Evolutionary conservation across 2,329 filamentous ascomycete genomes (phyloP), one percentile per base, ranked within the genome.

Genomic region (Rugonectria rugulosa): DNA sequence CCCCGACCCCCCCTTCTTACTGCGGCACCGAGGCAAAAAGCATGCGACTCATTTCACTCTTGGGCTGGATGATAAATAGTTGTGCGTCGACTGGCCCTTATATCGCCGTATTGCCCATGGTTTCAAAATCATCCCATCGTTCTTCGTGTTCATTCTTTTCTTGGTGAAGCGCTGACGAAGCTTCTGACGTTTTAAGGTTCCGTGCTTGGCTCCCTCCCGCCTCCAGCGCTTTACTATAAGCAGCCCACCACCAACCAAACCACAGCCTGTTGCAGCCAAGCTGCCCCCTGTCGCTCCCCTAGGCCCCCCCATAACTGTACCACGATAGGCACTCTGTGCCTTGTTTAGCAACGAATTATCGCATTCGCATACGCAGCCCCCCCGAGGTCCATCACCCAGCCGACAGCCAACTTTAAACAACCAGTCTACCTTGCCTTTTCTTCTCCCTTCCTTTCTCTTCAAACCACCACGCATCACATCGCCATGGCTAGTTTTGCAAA

Each of bases 401-500:
- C 21, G 48, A 51, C 27, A 26, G 36, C 19, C 20, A n/a, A n/a
- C n/a, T n/a, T n/a, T 37, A 24, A 11, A 6, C 38, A 15, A 42
- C 9, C 8, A 17, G 20, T 9, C 23, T 19, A 20, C 17, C 34
- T 38, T 17, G 10, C 17, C n/a, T 9, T 7, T 17, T 5, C 17
- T 20, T 19, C 46, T 49, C 37, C 40, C 32, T 24, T 6, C 29
- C 37, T 34, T 31, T 34, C 24, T 38, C 31, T 20, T 29, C 31
- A 24, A 6, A 15, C 34, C 48, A 51, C 8, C n/a, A 20, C 26
- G 19, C 38, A 15, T 20, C 19, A n/a, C n/a, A 8, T 24, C 19
- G 58, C 23, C 8, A 68, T 64, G 65, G 56, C 61, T 44, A 52
- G 56, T 7, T 55, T 60, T 26, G 59, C 55, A 46, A 65, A 53